Evolutionary conservation across 2,329 filamentous ascomycete species (phyloP), one percentile per base, ranked within the genome.

Genomic region (Aspergillus puulaauensis): DNA sequence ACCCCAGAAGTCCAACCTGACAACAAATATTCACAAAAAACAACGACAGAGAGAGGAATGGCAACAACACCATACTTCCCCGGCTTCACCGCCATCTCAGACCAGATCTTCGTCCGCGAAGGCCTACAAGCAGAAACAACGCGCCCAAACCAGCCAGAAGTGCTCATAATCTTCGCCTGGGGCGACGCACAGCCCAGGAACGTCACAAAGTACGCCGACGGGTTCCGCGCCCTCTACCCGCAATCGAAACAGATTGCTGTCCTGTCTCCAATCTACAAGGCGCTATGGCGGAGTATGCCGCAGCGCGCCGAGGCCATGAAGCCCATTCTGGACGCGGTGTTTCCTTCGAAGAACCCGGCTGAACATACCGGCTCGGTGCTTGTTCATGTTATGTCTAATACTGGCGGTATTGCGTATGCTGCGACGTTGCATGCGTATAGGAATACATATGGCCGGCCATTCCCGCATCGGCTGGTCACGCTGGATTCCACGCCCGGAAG

Each of bases 401-500:
- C 54, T 3, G 54, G 54, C 1, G 54, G 47, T 1, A 57, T 57
- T 11, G 35, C 31, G 5, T 57, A 57, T 19, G 54, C 54, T 1
- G 54, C 41, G 11, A 19, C 48, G 0, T 41, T 57, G 15, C 41
- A 57, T 41, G 48, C 54, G 1, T 57, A 57, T 21, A 21, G n/a
- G 14, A 37, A 46, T 6, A 11, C 9, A 6, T 57, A 52, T 8
- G 41, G 35, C 12, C 35, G 24, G 3, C 48, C 54, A 12, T 39
- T 57, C 5, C 54, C 54, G 4, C 54, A 57, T 15, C 40, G 21
- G 3, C 54, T 57, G 1, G 27, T 47, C 1, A 17, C 39, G n/a
- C 23, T 57, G 4, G 54, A 57, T 35, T 57, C 54, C 2, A 52
- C 41, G 14, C 54, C 54, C 3, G 54, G 54, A 6, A 57, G 41